Evolutionary conservation across 1,284 basidiomycete genomes (phyloP).

Genomic region (Thecaphora thlaspeos): DNA sequence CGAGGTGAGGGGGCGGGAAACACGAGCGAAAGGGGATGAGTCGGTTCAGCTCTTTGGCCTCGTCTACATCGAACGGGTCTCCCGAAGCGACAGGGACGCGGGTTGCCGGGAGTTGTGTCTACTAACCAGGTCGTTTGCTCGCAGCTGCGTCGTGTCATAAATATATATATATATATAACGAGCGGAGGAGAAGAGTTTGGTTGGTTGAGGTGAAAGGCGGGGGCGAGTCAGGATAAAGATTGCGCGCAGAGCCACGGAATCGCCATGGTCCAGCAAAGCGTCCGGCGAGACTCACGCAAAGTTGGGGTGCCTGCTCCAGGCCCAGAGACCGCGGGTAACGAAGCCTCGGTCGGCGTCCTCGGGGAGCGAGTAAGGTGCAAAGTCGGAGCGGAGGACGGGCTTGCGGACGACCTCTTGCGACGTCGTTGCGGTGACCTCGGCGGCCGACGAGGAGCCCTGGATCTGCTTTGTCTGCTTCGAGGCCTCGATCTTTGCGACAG

Average conservation of each 20-base stretch:
- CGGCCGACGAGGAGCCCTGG: not conserved
- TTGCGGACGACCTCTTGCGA: not conserved
- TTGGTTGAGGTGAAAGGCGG: too few relatives aligned
- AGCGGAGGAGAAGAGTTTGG: too few relatives aligned
- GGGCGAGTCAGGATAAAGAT: too few relatives aligned
- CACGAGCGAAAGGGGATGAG: too few relatives aligned
- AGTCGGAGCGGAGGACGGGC: not conserved
- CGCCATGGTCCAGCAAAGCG: too few relatives aligned
- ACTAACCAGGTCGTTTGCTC: constrained; percentile 73
- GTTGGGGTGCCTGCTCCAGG: constrained; percentile 84
- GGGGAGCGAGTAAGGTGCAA: constrained; percentile 26
- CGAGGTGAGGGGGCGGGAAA: not conserved
- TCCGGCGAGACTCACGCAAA: constrained; percentile 62
- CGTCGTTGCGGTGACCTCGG: not conserved
- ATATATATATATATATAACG: too few relatives aligned
- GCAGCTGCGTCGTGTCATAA: constrained; percentile 62
- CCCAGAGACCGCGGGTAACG: constrained; percentile 78
- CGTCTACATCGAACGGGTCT: too few relatives aligned
- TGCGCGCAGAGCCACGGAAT: too few relatives aligned
- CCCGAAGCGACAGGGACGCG: too few relatives aligned
- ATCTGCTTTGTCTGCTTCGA: constrained; percentile 8
- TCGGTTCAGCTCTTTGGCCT: too few relatives aligned
- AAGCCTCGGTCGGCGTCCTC: constrained; percentile 76
- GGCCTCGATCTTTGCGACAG: constrained; percentile 18
- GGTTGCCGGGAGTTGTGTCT: not conserved